phyloP scores from a whole-genome alignment of 768 basidiomycete species.

The Chalciporus pseudorubinellus region DNA sequence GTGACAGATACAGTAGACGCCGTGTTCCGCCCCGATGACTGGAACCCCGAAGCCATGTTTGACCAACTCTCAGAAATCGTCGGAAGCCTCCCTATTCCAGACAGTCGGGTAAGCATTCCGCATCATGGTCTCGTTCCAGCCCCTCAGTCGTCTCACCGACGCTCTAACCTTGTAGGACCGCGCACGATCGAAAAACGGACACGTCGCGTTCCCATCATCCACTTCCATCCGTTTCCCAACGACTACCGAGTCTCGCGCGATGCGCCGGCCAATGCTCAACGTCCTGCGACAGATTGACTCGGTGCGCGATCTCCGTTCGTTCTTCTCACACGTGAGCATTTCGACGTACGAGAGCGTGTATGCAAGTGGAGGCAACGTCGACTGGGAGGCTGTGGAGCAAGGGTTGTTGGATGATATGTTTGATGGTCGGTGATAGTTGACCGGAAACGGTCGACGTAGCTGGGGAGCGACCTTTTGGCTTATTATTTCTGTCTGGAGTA shows the following conservation, averaged over 20 bases:
- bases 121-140: not conserved
- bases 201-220: conserved; percentile 23
- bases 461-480: not conserved
- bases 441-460: not conserved
- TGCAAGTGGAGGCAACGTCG: conserved; percentile 72
- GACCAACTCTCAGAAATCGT: conserved; percentile 87
- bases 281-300: conserved; percentile 74
- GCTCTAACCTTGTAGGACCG: conserved; percentile 21
- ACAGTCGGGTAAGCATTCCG: conserved; percentile 26
- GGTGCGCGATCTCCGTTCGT: conserved; percentile 81
- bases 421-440: conserved; percentile 55
- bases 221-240: conserved; percentile 24
- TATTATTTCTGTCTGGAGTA: not conserved
- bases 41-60: conserved; percentile 83
- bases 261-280: conserved; percentile 75
- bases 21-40: conserved; percentile 80
- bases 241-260: conserved; percentile 40
- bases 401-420: conserved; percentile 87
- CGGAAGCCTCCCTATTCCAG: conserved; percentile 56
- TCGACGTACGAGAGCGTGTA: conserved; percentile 90
- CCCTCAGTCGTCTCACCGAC: not conserved
- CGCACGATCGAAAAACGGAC: conserved; percentile 21
- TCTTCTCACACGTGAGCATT: conserved; percentile 89
- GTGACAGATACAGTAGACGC: conserved; percentile 97
- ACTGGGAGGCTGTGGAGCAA: conserved; percentile 87